Conservation (phyloP, 805 yeast species). For the Debaryomyces maramus region DNA sequence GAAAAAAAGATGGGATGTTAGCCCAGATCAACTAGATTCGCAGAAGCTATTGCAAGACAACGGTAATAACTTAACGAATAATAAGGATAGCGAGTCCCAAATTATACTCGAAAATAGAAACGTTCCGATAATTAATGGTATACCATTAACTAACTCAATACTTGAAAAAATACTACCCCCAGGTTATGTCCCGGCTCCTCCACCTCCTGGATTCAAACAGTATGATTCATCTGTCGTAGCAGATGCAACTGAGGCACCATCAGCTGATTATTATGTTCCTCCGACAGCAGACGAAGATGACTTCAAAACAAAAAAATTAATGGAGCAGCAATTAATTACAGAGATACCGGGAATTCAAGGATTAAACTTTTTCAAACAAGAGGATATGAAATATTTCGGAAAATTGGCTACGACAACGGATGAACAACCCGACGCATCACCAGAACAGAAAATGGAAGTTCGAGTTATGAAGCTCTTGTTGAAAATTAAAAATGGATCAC, state of each 20-base stretch:
- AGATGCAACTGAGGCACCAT: conserved; percentile 27
- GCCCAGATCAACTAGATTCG: conserved; percentile 20
- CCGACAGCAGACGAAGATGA: conserved; percentile 37
- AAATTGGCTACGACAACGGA: conserved; percentile 41
- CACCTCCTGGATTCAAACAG: conserved; percentile 47
- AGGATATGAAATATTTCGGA: conserved; percentile 72
- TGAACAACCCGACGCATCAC: conserved; percentile 30
- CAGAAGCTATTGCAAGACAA: not conserved
- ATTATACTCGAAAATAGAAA: not conserved
- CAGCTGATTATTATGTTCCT: conserved; percentile 53
- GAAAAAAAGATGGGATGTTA: conserved; percentile 49
- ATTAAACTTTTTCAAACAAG: conserved; percentile 65
- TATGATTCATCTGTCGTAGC: conserved; percentile 25
- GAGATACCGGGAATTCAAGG: conserved; percentile 68
- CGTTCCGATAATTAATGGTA: conserved; percentile 28
- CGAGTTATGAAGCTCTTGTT: conserved; percentile 63
- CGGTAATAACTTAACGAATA: conserved; percentile 6
- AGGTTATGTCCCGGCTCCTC: conserved; percentile 46
- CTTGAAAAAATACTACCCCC: conserved; percentile 52
- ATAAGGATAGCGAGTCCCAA: not conserved
- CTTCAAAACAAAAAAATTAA: conserved; percentile 19
- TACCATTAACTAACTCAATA: conserved; percentile 43
- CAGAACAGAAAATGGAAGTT: conserved; percentile 58
- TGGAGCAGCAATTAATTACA: conserved; percentile 37
- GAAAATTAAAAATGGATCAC: conserved; percentile 76